Base-by-base conservation (phyloP, 768 basidiomycete genomes). In the Xerocomellus amylosporus region DNA sequence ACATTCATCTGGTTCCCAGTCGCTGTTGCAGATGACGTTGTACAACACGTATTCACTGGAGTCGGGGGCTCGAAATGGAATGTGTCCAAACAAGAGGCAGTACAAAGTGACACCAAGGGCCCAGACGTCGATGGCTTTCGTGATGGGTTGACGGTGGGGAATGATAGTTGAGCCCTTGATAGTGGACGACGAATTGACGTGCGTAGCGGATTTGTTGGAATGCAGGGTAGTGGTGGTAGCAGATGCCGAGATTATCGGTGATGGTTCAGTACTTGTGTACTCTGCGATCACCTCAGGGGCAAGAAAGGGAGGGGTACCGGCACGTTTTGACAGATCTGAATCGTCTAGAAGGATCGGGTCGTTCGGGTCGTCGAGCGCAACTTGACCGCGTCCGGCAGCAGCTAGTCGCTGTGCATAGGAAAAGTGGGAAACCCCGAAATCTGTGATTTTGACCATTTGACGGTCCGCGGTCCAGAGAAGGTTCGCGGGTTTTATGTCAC, bases 401-500 rank as follows among this genome's bases (percentile, higher is more conserved):
- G 87, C 86, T 17, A 89, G 79, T 3, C 86, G 82, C 58, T 95
- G 87, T 0, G 93, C 90, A 63, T 92, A 88, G 5, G 93, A 96
- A 72, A 96, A 94, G 68, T 96, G 93, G 15, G 96, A 95, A 49
- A 97, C 93, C 49, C 97, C 97, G 71, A 99, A 98, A 73, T 99
- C 97, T 26, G 88, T 93, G 56, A 99, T 98, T 74, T 99, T 99
- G 73, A 98, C 95, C 54, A 82, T 83, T 55, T 83, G 82, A 49
- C 90, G 86, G 74, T 96, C 90, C 26, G 80, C 79, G 3, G 89
- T 88, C 86, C 91, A 93, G 28, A 99, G 80, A 22, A 99, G 84
- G 72, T 99, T 99, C 43, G 94, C 92, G 26, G 97, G 97, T 69
- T 99, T 99, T 76, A 99, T 98, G 74, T 99, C 97, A 53, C 97